phyloP scores from a whole-genome alignment of 192 early-diverging fungal species.

The Coemansia sp. region DNA sequence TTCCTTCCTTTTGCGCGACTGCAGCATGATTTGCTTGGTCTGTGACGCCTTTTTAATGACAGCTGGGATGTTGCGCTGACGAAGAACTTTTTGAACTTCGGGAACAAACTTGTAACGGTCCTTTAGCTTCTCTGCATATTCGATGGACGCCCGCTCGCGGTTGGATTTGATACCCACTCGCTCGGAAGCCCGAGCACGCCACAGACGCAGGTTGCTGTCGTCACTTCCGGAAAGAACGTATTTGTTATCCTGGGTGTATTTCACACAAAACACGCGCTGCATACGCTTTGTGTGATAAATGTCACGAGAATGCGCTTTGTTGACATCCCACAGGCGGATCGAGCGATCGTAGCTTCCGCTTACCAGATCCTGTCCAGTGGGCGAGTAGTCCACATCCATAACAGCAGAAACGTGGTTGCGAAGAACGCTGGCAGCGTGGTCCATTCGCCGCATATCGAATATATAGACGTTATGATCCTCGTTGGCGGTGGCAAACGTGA shows the following conservation, averaged over 20 bases:
- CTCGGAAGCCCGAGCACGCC: conserved; percentile 93
- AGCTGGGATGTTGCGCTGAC: conserved; percentile 85
- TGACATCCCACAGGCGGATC: conserved; percentile 80
- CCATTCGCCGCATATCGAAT: conserved; percentile 98
- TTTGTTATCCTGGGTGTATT: conserved; percentile 92
- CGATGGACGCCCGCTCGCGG: conserved; percentile 74
- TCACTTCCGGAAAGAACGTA: conserved; percentile 95
- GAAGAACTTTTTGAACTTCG: conserved; percentile 84
- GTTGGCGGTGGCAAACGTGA: conserved; percentile 90
- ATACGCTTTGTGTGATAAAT: conserved; percentile 98
- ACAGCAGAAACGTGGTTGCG: conserved; percentile 99
- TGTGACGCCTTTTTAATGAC: conserved; percentile 76
- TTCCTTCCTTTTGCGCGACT: conserved; percentile 81
- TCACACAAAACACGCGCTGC: conserved; percentile 93
- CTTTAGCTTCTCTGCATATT: conserved; percentile 88
- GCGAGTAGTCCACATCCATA: conserved; percentile 96
- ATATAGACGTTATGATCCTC: conserved; percentile 98
- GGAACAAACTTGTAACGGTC: conserved; percentile 89
- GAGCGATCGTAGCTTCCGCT: conserved; percentile 96
- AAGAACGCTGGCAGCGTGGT: conserved; percentile 77
- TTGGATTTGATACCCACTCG: conserved; percentile 72
- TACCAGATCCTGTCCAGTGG: conserved; percentile 94
- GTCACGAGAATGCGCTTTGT: conserved; percentile 82
- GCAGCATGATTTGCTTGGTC: conserved; percentile 79
- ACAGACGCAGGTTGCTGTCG: conserved; percentile 96